Evolutionary conservation across 352 stramenopile genomes (phyloP).

Genomic region (Phytophthora pluvialis): DNA sequence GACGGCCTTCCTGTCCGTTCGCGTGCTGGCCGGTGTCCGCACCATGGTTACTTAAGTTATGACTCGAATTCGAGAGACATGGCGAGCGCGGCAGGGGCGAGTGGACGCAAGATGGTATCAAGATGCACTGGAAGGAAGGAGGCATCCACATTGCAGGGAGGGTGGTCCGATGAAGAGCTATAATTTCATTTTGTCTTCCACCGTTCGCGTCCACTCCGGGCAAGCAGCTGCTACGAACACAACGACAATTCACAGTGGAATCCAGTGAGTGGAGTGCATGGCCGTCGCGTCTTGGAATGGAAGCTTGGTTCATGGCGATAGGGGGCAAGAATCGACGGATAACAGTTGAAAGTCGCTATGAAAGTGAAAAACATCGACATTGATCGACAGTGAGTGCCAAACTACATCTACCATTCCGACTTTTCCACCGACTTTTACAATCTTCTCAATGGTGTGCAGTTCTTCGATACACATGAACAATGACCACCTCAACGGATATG

Average conservation of each 20-base stretch:
- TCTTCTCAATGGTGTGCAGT: no score
- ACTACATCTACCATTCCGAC: no score
- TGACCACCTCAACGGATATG: not conserved
- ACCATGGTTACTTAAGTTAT: conserved; percentile 38
- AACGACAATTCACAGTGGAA: no score
- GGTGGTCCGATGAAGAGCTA: not conserved
- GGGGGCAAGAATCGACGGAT: no score
- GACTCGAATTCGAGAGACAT: conserved; percentile 29
- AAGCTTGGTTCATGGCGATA: no score
- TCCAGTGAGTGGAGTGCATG: no score
- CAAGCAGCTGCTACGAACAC: no score
- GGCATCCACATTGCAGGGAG: not conserved
- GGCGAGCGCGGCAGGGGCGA: not conserved
- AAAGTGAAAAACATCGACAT: no score
- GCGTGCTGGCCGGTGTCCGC: not conserved
- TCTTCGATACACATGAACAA: not conserved
- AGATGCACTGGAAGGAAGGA: conserved; percentile 4
- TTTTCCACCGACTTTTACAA: no score
- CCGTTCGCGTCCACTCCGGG: not conserved
- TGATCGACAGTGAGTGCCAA: no score
- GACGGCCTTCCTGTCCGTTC: not conserved
- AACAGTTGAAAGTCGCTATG: no score
- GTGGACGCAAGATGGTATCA: conserved; percentile 4
- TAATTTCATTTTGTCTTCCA: conserved; percentile 11
- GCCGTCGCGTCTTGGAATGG: no score